phyloP scores from a whole-genome alignment of 768 basidiomycete species.

The Leucogyrophana mollusca region DNA sequence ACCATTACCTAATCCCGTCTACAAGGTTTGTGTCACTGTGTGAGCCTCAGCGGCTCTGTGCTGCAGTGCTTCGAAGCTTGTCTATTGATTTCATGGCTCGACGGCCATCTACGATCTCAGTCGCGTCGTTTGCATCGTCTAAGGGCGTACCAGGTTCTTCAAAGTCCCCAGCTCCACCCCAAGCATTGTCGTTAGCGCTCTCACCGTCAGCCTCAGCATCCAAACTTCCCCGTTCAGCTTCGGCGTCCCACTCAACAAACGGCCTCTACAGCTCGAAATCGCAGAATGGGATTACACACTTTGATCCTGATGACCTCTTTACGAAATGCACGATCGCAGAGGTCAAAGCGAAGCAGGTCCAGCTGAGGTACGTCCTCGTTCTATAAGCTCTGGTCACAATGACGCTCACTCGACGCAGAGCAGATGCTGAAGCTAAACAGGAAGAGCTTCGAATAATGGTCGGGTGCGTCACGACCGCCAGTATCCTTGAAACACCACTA shows the following conservation, averaged over 20 bases:
- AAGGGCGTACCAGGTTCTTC: conserved; percentile 10
- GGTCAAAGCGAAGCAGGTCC: conserved; percentile 64
- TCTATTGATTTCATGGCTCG: conserved; percentile 34
- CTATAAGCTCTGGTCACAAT: conserved; percentile 6
- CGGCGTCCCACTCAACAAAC: conserved; percentile 9
- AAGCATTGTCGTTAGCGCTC: conserved; percentile 1
- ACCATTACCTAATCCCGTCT: too few relatives aligned
- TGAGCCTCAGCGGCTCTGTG: too few relatives aligned
- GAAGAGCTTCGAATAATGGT: conserved; percentile 89
- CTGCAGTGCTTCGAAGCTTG: not conserved
- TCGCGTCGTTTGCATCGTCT: conserved; percentile 23
- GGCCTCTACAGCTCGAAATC: conserved; percentile 11
- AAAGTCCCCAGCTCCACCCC: conserved; percentile 5
- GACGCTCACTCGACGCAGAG: too few relatives aligned
- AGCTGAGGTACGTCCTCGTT: conserved; percentile 51
- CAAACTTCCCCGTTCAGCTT: conserved; percentile 8
- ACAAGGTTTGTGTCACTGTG: too few relatives aligned
- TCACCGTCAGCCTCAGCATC: conserved; percentile 6
- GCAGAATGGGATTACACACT: conserved; percentile 19
- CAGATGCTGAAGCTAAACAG: conserved; percentile 84
- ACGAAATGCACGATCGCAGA: conserved; percentile 67
- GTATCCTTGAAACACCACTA: conserved; percentile 20
- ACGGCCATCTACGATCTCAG: conserved; percentile 35
- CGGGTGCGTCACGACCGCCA: conserved; percentile 60
- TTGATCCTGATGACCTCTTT: conserved; percentile 77